Percentiles rank a stretch among this genome's conserved stretches.
These are phyloP conservation scores for Suhomyces bokatorum DNA, from an alignment of 1,139 yeast species.

Conservation along the genomic window DNA sequence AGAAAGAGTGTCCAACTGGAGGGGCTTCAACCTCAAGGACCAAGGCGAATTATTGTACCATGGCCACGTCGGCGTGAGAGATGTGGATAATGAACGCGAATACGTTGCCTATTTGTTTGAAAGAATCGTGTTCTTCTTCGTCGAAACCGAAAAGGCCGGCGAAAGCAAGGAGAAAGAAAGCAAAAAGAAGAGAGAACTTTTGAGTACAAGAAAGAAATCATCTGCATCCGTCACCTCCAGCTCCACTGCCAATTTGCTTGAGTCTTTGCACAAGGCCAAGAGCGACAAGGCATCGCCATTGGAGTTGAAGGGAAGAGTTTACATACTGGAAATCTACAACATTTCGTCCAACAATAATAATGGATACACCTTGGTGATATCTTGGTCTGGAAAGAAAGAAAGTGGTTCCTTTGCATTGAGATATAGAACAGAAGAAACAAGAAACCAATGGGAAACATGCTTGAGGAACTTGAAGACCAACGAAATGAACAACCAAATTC, in stretches of 20 bases:
- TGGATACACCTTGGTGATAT: constrained; percentile 61
- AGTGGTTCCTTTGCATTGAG: constrained; percentile 71
- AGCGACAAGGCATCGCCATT: constrained; percentile 34
- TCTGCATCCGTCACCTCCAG: constrained; percentile 29
- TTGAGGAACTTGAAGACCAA: constrained; percentile 45
- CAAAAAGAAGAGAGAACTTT: constrained; percentile 35
- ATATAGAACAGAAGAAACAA: constrained; percentile 67
- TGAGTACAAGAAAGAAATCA: constrained; percentile 47
- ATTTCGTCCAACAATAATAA: constrained; percentile 40
- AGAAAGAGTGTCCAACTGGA: constrained; percentile 85
- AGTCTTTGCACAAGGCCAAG: constrained; percentile 34
- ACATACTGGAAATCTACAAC: constrained; percentile 64
- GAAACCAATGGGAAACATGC: constrained; percentile 71
- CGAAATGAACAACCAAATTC: constrained; percentile 46
- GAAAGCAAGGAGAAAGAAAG: constrained; percentile 27
- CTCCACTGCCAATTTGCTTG: constrained; percentile 40
- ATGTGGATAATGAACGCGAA: constrained; percentile 80
- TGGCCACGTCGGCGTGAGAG: constrained; percentile 75
- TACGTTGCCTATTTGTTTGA: constrained; percentile 90
- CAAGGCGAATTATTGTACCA: constrained; percentile 85
- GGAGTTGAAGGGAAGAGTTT: constrained; percentile 69
- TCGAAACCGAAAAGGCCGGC: constrained; percentile 36
- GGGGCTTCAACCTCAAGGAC: constrained; percentile 80
- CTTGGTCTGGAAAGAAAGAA: constrained; percentile 81
- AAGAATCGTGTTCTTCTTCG: constrained; percentile 78